Conservation (phyloP, 2,329 filamentous ascomycete species). For the Beauveria varroae region DNA sequence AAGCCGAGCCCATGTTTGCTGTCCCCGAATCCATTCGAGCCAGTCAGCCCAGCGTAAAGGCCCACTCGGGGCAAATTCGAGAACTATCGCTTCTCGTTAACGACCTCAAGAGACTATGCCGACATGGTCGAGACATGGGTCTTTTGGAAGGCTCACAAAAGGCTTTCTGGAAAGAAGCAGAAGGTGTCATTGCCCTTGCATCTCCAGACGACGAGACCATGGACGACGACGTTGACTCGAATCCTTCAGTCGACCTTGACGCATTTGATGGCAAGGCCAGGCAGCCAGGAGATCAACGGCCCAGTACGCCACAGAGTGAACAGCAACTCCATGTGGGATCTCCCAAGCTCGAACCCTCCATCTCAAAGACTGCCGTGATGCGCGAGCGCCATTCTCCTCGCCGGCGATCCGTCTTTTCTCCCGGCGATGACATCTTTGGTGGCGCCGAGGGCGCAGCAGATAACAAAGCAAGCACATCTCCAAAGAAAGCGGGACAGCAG, state of each 20-base stretch:
- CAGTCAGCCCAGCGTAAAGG: conserved; percentile 72
- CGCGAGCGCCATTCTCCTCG: conserved; percentile 45
- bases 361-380: conserved; percentile 44
- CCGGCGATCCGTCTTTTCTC: conserved; percentile 55
- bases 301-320: conserved; percentile 34
- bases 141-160: conserved; percentile 54
- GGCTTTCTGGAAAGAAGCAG: conserved; percentile 69
- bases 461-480: conserved; percentile 24
- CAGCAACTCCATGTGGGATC: conserved; percentile 36
- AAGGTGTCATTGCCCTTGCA: conserved; percentile 81
- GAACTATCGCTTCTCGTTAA: conserved; percentile 77
- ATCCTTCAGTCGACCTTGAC: conserved; percentile 33
- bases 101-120: conserved; percentile 69
- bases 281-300: conserved; percentile 37
- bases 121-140: conserved; percentile 60
- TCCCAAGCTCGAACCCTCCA: conserved; percentile 33
- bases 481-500: conserved; percentile 27
- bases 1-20: conserved; percentile 26
- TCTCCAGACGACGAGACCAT: conserved; percentile 52
- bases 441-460: conserved; percentile 39
- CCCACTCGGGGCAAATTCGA: conserved; percentile 75
- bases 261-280: conserved; percentile 36
- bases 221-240: conserved; percentile 30
- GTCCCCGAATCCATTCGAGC: conserved; percentile 72
- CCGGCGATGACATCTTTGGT: conserved; percentile 60